phyloP scores from a whole-genome alignment of 805 yeast species.

The Sporopachydermia lactativora region DNA sequence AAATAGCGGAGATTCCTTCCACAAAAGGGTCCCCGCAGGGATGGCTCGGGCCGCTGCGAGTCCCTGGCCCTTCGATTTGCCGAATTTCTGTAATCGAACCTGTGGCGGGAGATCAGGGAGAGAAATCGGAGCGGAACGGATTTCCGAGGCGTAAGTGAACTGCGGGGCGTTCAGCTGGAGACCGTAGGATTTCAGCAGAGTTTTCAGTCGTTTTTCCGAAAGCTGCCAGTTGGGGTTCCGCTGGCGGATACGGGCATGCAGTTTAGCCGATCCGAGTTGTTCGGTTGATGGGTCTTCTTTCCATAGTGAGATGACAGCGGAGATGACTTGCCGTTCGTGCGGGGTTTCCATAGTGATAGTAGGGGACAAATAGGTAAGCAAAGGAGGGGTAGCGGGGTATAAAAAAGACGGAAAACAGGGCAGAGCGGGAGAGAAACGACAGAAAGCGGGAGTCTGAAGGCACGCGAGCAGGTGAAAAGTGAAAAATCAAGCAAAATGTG shows the following conservation, averaged over 20 bases:
- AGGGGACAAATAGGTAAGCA: no score
- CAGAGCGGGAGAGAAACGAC: no score
- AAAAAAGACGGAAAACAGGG: no score
- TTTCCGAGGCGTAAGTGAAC: constrained; percentile 38
- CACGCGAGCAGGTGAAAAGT: no score
- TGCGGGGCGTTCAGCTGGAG: constrained; percentile 28
- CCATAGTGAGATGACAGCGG: constrained; percentile 52
- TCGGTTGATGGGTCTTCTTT: constrained; percentile 51
- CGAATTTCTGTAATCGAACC: constrained; percentile 29
- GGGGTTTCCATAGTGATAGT: constrained; percentile 31
- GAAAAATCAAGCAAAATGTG: no score
- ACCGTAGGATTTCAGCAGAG: constrained; percentile 41
- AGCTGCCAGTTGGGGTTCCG: constrained; percentile 50
- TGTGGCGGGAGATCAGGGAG: constrained; percentile 21
- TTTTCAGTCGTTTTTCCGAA: constrained; percentile 41
- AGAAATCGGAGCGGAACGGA: constrained; percentile 37
- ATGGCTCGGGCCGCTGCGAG: constrained; percentile 37
- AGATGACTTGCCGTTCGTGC: constrained; percentile 42
- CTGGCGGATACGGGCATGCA: constrained; percentile 35
- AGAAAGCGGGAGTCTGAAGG: no score
- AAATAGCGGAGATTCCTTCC: constrained; percentile 49
- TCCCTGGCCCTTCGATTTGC: constrained; percentile 46
- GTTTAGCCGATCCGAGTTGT: constrained; percentile 36
- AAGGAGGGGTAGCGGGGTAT: no score
- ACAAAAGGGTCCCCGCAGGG: constrained; percentile 36